Evolutionary conservation across 768 basidiomycete genomes (phyloP).

Genomic region (Plicaturopsis crispa): DNA sequence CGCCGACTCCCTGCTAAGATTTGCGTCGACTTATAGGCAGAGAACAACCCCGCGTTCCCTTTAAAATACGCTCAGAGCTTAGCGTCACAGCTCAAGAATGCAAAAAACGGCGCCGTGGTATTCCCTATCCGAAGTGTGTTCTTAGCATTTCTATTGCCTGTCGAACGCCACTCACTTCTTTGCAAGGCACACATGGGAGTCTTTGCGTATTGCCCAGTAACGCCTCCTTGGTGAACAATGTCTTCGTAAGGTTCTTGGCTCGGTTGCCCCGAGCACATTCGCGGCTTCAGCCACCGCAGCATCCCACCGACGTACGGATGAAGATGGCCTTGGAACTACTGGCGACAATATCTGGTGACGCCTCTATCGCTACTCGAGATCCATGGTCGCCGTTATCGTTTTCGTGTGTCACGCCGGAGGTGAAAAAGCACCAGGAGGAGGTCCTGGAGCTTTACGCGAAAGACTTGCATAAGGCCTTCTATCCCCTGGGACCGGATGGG

Average conservation of each 20-base stretch:
- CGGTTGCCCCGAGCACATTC: conserved; percentile 44
- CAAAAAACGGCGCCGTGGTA: conserved; percentile 39
- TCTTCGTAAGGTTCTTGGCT: conserved; percentile 53
- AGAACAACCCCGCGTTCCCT: conserved; percentile 46
- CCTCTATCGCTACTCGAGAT: conserved; percentile 39
- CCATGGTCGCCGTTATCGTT: conserved; percentile 63
- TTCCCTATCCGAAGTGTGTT: conserved; percentile 55
- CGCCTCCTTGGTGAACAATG: conserved; percentile 57
- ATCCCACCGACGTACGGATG: conserved; percentile 41
- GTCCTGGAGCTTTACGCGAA: conserved; percentile 37
- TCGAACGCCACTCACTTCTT: conserved; percentile 1
- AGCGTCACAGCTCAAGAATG: conserved; percentile 39
- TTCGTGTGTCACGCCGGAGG: conserved; percentile 48
- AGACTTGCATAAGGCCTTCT: conserved; percentile 38
- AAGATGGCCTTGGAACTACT: conserved; percentile 43
- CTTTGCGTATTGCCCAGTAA: conserved; percentile 47
- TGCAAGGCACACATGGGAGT: conserved; percentile 45
- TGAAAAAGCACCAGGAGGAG: conserved; percentile 44
- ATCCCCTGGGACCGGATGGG: conserved; percentile 50
- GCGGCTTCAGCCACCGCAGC: conserved; percentile 31
- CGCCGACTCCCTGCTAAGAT: conserved; percentile 3
- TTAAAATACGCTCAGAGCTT: conserved; percentile 50
- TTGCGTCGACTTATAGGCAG: conserved; percentile 37
- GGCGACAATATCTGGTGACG: conserved; percentile 40
- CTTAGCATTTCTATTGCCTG: background rate